Conservation (phyloP, 805 yeast genomes). For the Wickerhamiella cacticola region DNA sequence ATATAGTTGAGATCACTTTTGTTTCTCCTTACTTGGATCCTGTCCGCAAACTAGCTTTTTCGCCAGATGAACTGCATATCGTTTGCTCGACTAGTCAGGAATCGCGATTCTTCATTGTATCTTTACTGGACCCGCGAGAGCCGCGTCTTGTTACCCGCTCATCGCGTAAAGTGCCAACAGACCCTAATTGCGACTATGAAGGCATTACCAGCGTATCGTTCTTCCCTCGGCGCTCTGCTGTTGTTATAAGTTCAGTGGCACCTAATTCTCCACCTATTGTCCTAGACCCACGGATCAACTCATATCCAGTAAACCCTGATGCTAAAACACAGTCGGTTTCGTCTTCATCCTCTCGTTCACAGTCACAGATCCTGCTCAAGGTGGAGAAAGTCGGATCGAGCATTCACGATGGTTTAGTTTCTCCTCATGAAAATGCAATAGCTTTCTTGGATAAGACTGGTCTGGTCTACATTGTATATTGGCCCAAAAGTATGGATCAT, state of each 20-base stretch:
- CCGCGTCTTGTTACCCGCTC: constrained; percentile 63
- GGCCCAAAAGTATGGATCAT: constrained; percentile 36
- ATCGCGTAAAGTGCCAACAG: constrained; percentile 42
- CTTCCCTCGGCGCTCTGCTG: constrained; percentile 47
- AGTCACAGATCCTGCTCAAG: constrained; percentile 48
- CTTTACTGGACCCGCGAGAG: constrained; percentile 47
- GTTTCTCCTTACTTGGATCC: constrained; percentile 84
- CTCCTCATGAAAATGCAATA: constrained; percentile 78
- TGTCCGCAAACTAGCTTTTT: constrained; percentile 58
- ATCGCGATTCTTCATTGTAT: constrained; percentile 64
- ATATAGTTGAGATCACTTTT: constrained; percentile 52
- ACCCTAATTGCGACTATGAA: constrained; percentile 60
- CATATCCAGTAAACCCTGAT: not conserved
- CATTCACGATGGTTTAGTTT: constrained; percentile 59
- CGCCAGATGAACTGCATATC: constrained; percentile 55
- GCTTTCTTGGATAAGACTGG: constrained; percentile 77
- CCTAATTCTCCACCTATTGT: constrained; percentile 55
- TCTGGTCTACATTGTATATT: constrained; percentile 51
- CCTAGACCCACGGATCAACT: constrained; percentile 40
- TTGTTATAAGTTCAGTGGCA: constrained; percentile 46
- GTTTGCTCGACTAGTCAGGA: constrained; percentile 70
- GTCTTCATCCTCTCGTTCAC: constrained; percentile 35
- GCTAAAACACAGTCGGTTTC: constrained; percentile 14
- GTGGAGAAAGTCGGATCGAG: constrained; percentile 71
- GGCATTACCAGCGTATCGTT: constrained; percentile 77